Evolutionary conservation across 768 basidiomycete genomes (phyloP).

Genomic region (Gymnopilus dilepis): DNA sequence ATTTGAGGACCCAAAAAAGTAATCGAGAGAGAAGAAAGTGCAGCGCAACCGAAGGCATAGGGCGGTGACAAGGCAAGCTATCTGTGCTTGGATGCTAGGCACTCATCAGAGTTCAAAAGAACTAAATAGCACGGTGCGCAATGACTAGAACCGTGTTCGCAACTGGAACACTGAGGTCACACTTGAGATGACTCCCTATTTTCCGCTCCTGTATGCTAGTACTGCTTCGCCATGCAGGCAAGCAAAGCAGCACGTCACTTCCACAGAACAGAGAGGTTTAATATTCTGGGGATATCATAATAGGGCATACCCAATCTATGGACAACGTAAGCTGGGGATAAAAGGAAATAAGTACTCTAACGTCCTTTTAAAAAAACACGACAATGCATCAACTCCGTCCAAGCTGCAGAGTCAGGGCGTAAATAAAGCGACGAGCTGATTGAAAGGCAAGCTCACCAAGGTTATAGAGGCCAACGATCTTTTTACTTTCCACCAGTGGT

Average conservation of each 20-base stretch:
- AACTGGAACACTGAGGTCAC: no score
- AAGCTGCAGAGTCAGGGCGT: background rate
- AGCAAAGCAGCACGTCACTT: background rate
- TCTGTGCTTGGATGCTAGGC: no score
- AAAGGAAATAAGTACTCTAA: slow-evolving; percentile 27
- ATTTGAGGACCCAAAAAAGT: no score
- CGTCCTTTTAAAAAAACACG: slow-evolving; percentile 30
- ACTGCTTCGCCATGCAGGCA: no score
- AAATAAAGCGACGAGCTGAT: background rate
- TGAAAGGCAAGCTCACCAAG: slow-evolving; percentile 11
- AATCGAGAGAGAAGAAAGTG: no score
- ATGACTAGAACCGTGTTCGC: no score
- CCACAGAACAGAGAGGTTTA: background rate
- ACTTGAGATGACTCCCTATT: no score
- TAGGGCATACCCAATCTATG: slow-evolving; percentile 21
- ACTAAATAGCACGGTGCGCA: no score
- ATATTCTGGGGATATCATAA: slow-evolving; percentile 15
- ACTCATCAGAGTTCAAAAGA: no score
- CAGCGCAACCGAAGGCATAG: no score
- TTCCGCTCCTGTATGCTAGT: no score
- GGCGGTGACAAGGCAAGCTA: no score
- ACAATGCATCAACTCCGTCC: slow-evolving; percentile 18
- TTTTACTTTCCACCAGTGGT: slow-evolving; percentile 88
- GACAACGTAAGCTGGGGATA: slow-evolving; percentile 19
- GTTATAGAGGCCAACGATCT: background rate